Evolutionary conservation across 305 asterid species (phyloP).

Genomic region (Rubia occidens): DNA sequence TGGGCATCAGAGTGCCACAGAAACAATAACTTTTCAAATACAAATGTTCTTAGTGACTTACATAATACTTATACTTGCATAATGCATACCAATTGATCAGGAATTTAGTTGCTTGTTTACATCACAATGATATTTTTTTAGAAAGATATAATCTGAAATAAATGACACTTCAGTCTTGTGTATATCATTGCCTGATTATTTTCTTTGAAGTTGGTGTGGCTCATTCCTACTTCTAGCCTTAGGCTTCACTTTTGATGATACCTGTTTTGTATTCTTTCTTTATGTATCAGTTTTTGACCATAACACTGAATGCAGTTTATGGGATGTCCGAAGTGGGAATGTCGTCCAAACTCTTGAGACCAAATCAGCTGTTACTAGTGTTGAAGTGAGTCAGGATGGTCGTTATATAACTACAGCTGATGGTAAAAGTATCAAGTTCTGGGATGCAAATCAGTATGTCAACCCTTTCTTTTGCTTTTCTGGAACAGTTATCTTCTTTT

Average conservation of each 20-base stretch:
- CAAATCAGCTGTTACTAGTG: constrained; percentile 73
- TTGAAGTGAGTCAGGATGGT: constrained; percentile 96
- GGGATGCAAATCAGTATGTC: constrained; percentile 96
- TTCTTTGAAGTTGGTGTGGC: background rate
- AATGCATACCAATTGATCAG: background rate
- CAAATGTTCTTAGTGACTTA: background rate
- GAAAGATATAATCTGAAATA: background rate
- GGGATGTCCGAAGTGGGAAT: constrained; percentile 91
- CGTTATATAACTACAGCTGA: constrained; percentile 90
- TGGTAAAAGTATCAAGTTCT: constrained; percentile 78
- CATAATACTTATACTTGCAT: too few species aligned
- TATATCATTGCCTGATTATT: background rate
- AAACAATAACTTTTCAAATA: background rate
- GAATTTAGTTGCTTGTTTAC: background rate
- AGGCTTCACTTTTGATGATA: background rate
- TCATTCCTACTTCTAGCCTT: background rate
- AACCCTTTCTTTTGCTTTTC: background rate
- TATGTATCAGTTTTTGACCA: background rate
- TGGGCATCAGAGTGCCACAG: background rate
- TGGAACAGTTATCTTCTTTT: background rate
- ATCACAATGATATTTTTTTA: background rate
- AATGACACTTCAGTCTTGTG: background rate
- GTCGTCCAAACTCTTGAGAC: constrained; percentile 86
- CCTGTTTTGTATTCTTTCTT: background rate
- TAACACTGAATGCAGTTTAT: constrained; percentile 39